Evolutionary conservation across 495 filamentous ascomycete genomes (phyloP), one percentile per base, ranked within the genome.

Genomic region (Immersiella caudata): DNA sequence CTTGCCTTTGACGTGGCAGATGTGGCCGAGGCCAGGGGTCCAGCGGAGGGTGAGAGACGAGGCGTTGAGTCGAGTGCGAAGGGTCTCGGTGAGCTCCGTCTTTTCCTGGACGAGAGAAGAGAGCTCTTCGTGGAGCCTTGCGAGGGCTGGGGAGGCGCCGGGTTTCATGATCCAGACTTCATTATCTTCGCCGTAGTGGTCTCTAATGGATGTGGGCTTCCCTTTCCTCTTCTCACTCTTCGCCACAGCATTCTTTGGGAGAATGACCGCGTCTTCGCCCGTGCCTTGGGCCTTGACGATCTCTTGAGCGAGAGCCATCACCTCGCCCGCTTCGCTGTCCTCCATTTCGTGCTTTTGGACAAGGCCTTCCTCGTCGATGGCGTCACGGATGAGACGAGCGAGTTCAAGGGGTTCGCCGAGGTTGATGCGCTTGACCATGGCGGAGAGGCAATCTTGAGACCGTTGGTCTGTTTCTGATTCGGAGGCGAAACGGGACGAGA

Each of bases 301-400:
- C 66, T 87, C 84, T 71, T 90, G 84, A 21, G 91, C 92, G 18
- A 93, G 76, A 14, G 82, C 86, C 1, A 90, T 86, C 70, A 90
- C 86, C 67, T 89, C 83, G 18, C 85, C 87, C 1, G 87, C 88
- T 40, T 91, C 88, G 65, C 79, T 85, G 68, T 94, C 89, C 71
- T 94, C 89, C 9, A 90, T 82, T 24, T 86, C 85, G 67, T 97
- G 93, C 64, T 90, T 88, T 71, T 92, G 86, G 33, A 89, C 83
- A 20, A 99, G 79, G 0, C 92, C 93, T 73, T 97, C 96, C 79
- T 98, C 96, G 72, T 99, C 96, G 70, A 99, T 96, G 5, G 94
- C 88, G 0, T 84, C 81, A 11, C 84, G 67, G 54, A 99, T 97
- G 36, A 82, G 83, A 35, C 85, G 73, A 2, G 94, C 91, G 5